A percentile compares a stretch with the other conserved stretches of the same genome.
Evolutionary conservation across 768 basidiomycete species (phyloP).

Genomic region (Butyriboletus loyo): DNA sequence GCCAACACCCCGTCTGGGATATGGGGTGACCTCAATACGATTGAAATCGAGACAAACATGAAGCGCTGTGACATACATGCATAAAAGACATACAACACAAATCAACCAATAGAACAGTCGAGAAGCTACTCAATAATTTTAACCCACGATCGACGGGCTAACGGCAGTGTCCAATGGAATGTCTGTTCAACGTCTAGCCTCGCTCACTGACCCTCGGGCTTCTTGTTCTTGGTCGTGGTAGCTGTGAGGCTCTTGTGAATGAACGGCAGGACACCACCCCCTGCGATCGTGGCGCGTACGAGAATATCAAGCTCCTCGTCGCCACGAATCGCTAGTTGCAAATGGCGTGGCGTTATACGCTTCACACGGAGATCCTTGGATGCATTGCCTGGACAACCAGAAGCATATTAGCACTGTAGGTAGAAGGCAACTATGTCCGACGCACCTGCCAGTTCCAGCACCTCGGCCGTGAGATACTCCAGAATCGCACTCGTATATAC

Average conservation of each 20-base stretch:
- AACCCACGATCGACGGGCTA: not conserved
- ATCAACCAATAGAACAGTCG: constrained; percentile 5
- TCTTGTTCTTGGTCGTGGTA: constrained; percentile 45
- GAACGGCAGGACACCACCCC: constrained; percentile 84
- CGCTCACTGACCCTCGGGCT: constrained; percentile 36
- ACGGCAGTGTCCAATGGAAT: constrained; percentile 4
- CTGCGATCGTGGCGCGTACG: constrained; percentile 91
- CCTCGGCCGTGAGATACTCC: constrained; percentile 95
- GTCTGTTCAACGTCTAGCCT: not conserved
- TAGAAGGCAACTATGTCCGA: not conserved
- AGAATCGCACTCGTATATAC: constrained; percentile 96
- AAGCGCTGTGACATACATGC: constrained; percentile 6
- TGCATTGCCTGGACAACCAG: constrained; percentile 68
- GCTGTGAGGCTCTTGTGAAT: constrained; percentile 80
- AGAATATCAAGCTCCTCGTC: constrained; percentile 97
- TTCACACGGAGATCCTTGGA: constrained; percentile 97
- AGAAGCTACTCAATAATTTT: constrained; percentile 19
- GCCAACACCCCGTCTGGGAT: not conserved
- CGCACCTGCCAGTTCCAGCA: constrained; percentile 91
- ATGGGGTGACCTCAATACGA: not conserved
- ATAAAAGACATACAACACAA: constrained; percentile 12
- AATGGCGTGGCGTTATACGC: constrained; percentile 93
- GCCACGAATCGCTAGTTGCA: constrained; percentile 94
- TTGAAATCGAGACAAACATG: not conserved
- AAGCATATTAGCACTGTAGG: not conserved